Percentiles rank a stretch among this genome's conserved stretches.
These are phyloP conservation scores for Dactylorhiza incarnata DNA, from an alignment of 106 monocot genomes.

Conservation along the genomic window DNA sequence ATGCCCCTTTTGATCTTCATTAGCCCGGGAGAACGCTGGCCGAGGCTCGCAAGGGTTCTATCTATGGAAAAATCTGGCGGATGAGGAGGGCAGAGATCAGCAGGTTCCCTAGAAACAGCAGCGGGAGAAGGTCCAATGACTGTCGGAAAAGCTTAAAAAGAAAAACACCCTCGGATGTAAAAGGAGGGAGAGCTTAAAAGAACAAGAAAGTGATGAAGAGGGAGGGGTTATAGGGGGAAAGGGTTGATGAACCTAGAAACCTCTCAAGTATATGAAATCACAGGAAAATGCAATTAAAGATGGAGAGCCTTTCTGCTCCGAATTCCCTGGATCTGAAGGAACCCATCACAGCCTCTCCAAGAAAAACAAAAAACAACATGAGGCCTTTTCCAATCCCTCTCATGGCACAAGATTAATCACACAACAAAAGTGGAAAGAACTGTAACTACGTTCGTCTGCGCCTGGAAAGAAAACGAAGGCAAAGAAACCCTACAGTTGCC, in stretches of 20 bases:
- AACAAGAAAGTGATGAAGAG: neutral
- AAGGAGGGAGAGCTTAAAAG: neutral
- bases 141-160: too few species aligned
- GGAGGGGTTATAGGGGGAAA: neutral
- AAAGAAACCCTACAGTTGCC: too few species aligned
- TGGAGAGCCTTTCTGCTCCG: conserved; percentile 4
- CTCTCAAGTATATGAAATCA: conserved; percentile 2
- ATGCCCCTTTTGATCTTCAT: neutral
- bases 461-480: neutral
- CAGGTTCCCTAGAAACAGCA: too few species aligned
- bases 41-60: too few species aligned
- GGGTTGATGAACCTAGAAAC: conserved; percentile 7
- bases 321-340: conserved; percentile 44
- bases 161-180: too few species aligned
- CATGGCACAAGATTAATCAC: neutral
- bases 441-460: too few species aligned
- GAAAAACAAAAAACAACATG: neutral
- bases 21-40: too few species aligned
- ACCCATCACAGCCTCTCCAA: conserved; percentile 8
- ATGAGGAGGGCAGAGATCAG: too few species aligned
- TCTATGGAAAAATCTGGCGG: too few species aligned
- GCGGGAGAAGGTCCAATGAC: too few species aligned
- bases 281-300: conserved; percentile 18
- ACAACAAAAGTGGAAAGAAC: too few species aligned
- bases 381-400: neutral